These are phyloP conservation scores for Citeromyces hawaiiensis DNA, from an alignment of 1,139 yeast genomes.

Conservation along the genomic window DNA sequence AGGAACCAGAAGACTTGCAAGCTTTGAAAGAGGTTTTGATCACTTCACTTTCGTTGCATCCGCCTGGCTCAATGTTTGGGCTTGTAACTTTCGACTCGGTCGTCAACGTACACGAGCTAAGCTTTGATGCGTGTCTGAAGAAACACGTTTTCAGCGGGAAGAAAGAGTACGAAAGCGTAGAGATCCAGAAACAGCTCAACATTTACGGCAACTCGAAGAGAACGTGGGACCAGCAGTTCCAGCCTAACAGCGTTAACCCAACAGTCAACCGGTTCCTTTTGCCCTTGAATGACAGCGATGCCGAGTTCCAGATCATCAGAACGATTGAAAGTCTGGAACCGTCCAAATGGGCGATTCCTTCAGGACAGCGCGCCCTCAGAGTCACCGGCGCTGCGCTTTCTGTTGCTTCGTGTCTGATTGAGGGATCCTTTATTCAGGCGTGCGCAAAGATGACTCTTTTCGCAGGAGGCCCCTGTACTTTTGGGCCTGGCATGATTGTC, in stretches of 20 bases:
- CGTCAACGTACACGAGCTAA: slow-evolving; percentile 89
- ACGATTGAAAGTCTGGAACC: slow-evolving; percentile 66
- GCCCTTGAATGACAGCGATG: slow-evolving; percentile 72
- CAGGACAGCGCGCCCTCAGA: slow-evolving; percentile 81
- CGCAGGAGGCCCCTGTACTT: slow-evolving; percentile 93
- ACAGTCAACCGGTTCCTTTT: slow-evolving; percentile 48
- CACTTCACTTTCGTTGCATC: slow-evolving; percentile 70
- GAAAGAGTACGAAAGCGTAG: slow-evolving; percentile 37
- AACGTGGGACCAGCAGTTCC: slow-evolving; percentile 19
- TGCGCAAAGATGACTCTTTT: slow-evolving; percentile 88
- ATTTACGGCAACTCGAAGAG: slow-evolving; percentile 17
- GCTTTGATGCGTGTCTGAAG: slow-evolving; percentile 64
- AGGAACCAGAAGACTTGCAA: slow-evolving; percentile 83
- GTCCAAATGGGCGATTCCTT: slow-evolving; percentile 90
- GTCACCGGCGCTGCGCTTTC: slow-evolving; percentile 90
- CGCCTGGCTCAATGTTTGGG: slow-evolving; percentile 89
- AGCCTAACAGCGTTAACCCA: slow-evolving; percentile 30
- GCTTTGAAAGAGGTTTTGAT: slow-evolving; percentile 82
- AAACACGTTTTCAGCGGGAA: slow-evolving; percentile 89
- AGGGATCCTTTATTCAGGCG: slow-evolving; percentile 75
- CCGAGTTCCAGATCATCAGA: slow-evolving; percentile 77
- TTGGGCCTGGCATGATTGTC: slow-evolving; percentile 91
- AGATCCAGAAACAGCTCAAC: slow-evolving; percentile 18
- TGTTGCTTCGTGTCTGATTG: slow-evolving; percentile 72
- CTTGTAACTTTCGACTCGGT: slow-evolving; percentile 89